Evolutionary conservation across 352 stramenopile genomes (phyloP).

Genomic region (Pythium dissimile): DNA sequence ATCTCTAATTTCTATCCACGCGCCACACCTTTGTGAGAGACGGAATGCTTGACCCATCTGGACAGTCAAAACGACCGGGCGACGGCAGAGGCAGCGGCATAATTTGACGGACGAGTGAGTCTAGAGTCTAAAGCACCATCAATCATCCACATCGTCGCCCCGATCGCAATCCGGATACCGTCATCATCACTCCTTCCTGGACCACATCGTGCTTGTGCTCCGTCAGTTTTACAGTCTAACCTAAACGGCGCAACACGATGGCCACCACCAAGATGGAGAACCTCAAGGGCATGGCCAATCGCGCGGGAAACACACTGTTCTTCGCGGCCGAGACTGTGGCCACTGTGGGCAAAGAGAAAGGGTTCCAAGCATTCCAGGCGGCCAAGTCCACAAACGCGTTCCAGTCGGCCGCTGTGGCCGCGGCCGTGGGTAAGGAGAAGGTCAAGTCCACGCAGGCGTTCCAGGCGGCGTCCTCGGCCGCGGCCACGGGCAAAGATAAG

Average conservation of each 20-base stretch:
- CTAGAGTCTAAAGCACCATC: too few relatives aligned
- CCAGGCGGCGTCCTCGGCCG: conserved; percentile 38
- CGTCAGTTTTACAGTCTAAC: too few relatives aligned
- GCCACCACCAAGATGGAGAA: conserved; percentile 38
- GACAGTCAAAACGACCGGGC: not conserved
- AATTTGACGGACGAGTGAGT: too few relatives aligned
- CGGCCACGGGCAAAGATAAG: conserved; percentile 49
- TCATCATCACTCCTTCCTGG: too few relatives aligned
- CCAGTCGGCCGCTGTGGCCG: conserved; percentile 47
- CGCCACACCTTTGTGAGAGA: conserved; percentile 12
- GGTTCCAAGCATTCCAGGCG: not conserved
- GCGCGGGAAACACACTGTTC: conserved; percentile 71
- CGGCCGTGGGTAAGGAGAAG: conserved; percentile 40
- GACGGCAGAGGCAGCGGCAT: not conserved
- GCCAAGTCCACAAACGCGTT: conserved; percentile 56
- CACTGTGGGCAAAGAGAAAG: conserved; percentile 27
- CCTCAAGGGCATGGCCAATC: conserved; percentile 70
- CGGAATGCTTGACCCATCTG: not conserved
- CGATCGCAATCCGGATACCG: too few relatives aligned
- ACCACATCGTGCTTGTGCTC: too few relatives aligned
- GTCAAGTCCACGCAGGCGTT: conserved; percentile 55
- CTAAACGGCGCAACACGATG: too few relatives aligned
- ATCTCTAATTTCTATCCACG: not conserved
- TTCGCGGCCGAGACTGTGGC: conserved; percentile 47
- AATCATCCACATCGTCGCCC: too few relatives aligned